These are phyloP conservation scores for Zarea fungicola DNA, from an alignment of 2,329 filamentous ascomycete genomes.

Conservation along the genomic window DNA sequence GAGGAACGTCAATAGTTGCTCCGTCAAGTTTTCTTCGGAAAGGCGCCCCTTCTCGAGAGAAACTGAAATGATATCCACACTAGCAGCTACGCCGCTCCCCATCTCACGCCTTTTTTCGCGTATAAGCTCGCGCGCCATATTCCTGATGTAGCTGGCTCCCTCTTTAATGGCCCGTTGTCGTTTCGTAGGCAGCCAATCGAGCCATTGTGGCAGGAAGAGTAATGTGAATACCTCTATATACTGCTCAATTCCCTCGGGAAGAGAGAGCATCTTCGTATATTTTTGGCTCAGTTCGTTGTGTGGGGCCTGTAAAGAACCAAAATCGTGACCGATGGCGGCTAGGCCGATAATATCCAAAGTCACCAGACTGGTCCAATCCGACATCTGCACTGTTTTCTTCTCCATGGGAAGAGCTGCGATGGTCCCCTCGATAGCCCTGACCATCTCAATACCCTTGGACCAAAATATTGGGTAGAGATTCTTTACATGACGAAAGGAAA, in stretches of 20 bases:
- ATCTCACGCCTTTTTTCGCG: too few relatives aligned
- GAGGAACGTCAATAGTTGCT: conserved; percentile 6
- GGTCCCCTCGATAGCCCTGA: conserved; percentile 10
- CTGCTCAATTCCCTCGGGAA: too few relatives aligned
- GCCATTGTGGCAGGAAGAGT: too few relatives aligned
- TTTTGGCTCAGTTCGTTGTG: conserved; percentile 31
- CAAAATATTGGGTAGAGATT: conserved; percentile 29
- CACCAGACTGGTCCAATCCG: conserved; percentile 19
- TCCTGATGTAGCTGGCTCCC: too few relatives aligned
- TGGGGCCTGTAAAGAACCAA: conserved; percentile 26
- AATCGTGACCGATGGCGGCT: conserved; percentile 28
- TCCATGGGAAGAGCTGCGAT: conserved; percentile 9
- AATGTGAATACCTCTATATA: too few relatives aligned
- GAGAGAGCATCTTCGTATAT: conserved; percentile 8
- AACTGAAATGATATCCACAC: conserved; percentile 9
- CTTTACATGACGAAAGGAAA: conserved; percentile 27
- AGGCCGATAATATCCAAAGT: conserved; percentile 31
- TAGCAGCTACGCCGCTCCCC: conserved; percentile 14
- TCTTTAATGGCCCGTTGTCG: too few relatives aligned
- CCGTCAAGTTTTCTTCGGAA: neutral
- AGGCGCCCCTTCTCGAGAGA: neutral
- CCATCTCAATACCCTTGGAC: conserved; percentile 24
- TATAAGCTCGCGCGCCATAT: too few relatives aligned
- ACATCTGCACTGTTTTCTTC: too few relatives aligned
- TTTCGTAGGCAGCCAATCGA: too few relatives aligned